phyloP scores from a whole-genome alignment of 1,284 basidiomycete genomes.

The Leucoagaricus sp. region DNA sequence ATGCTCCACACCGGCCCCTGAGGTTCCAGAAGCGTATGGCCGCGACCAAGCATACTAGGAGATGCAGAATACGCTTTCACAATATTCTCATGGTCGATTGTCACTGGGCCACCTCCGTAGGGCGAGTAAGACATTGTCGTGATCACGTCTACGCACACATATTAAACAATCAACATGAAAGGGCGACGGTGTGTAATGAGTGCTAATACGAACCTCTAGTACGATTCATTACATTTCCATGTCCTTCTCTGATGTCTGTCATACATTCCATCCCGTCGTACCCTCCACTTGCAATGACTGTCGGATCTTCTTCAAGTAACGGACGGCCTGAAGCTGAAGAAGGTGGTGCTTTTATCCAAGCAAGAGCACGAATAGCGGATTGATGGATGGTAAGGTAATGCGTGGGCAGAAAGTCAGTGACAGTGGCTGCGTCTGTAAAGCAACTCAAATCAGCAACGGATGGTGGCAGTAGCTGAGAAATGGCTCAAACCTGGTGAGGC shows the following conservation, averaged over 20 bases:
- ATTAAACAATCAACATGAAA: not conserved
- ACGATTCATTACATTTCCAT: conserved; percentile 66
- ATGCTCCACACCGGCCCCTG: conserved; percentile 82
- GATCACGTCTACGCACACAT: conserved; percentile 60
- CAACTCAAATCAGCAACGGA: conserved; percentile 20
- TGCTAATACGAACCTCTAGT: conserved; percentile 58
- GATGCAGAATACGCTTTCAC: conserved; percentile 73
- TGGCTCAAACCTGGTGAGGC: conserved; percentile 27
- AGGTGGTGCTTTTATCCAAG: conserved; percentile 72
- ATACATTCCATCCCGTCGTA: conserved; percentile 77
- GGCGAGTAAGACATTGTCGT: conserved; percentile 64
- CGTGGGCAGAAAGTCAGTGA: conserved; percentile 58
- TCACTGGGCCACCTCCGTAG: conserved; percentile 66
- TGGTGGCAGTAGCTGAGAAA: not conserved
- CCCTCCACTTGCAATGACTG: conserved; percentile 71
- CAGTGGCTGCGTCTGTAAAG: conserved; percentile 16
- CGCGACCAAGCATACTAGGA: conserved; percentile 72
- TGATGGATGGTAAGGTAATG: conserved; percentile 76
- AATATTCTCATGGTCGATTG: conserved; percentile 77
- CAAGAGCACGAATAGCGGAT: conserved; percentile 72
- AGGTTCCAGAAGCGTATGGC: conserved; percentile 70
- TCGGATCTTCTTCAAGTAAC: conserved; percentile 58
- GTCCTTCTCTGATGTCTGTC: conserved; percentile 72
- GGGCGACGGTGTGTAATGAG: not conserved
- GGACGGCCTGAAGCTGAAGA: conserved; percentile 46